Conservation (phyloP, 352 stramenopile genomes). For the Thraustochytrium striatum region DNA sequence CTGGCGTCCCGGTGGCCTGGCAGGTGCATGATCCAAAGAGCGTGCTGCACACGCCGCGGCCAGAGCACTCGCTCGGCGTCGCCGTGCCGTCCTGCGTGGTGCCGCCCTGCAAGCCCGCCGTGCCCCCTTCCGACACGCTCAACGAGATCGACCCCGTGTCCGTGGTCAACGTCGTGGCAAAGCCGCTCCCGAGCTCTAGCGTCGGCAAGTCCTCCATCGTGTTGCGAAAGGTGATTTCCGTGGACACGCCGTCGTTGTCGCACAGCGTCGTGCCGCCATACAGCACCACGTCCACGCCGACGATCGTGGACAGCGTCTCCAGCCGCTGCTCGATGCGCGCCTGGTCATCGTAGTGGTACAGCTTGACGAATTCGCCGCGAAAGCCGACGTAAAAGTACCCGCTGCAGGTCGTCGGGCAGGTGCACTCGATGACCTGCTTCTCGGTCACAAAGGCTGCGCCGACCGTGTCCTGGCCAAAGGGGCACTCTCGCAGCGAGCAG, state of each 20-base stretch:
- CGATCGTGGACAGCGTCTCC: slow-evolving; percentile 4
- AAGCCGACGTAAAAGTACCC: slow-evolving; percentile 49
- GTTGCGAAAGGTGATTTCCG: slow-evolving; percentile 51
- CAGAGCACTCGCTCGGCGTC: slow-evolving; percentile 10
- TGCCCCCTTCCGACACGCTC: not conserved
- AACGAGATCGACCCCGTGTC: not conserved
- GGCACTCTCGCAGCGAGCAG: slow-evolving; percentile 59
- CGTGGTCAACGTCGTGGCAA: slow-evolving; percentile 15
- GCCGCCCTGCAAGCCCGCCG: not conserved
- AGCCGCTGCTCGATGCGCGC: slow-evolving; percentile 16
- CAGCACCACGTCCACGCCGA: slow-evolving; percentile 16
- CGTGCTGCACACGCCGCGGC: slow-evolving; percentile 34
- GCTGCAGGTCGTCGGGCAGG: slow-evolving; percentile 49
- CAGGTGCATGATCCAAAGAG: slow-evolving; percentile 65
- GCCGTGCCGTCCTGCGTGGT: slow-evolving; percentile 15
- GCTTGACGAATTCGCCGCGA: slow-evolving; percentile 5
- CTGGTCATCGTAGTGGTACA: not conserved
- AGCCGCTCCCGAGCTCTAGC: slow-evolving; percentile 20
- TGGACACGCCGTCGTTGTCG: slow-evolving; percentile 46
- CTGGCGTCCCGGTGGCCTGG: slow-evolving; percentile 51
- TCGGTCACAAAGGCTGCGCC: slow-evolving; percentile 30
- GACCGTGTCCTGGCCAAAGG: slow-evolving; percentile 50
- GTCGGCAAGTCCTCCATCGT: slow-evolving; percentile 32
- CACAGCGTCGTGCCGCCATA: slow-evolving; percentile 49
- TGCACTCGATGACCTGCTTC: slow-evolving; percentile 53